Conservation (phyloP, 768 basidiomycete genomes). For the Leucocoprinus leucothites region DNA sequence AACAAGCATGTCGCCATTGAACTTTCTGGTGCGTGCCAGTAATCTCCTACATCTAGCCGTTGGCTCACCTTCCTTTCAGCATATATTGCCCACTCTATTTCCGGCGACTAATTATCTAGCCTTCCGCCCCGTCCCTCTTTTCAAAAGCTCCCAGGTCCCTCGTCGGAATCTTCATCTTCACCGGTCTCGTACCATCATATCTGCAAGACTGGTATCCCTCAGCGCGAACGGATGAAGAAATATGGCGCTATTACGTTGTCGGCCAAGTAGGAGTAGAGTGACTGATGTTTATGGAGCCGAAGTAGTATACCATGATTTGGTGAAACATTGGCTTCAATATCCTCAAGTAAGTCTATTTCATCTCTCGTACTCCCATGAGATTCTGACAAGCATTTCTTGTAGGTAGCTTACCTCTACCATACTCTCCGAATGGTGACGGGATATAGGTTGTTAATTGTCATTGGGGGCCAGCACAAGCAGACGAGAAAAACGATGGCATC, state of each 20-base stretch:
- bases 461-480: conserved; percentile 44
- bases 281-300: conserved; percentile 40
- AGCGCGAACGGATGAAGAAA: conserved; percentile 43
- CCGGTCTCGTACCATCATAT: conserved; percentile 35
- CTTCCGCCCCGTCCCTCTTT: conserved; percentile 26
- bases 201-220: conserved; percentile 39
- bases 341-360: conserved; percentile 32
- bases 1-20: neutral
- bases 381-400: conserved; percentile 37
- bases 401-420: conserved; percentile 36
- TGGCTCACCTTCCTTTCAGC: neutral
- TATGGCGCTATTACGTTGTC: conserved; percentile 41
- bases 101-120: conserved; percentile 28
- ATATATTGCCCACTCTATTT: conserved; percentile 7
- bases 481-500: conserved; percentile 49
- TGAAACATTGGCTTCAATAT: conserved; percentile 42
- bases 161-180: conserved; percentile 25
- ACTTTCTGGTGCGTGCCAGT: neutral
- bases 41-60: neutral
- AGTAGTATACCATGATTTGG: conserved; percentile 41
- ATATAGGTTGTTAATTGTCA: conserved; percentile 45
- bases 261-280: conserved; percentile 45
- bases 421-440: conserved; percentile 40
- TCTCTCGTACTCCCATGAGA: neutral
- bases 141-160: conserved; percentile 25